These are phyloP conservation scores for Arthrobotrys sinensis DNA, from an alignment of 2,329 filamentous ascomycete species.

Conservation along the genomic window DNA sequence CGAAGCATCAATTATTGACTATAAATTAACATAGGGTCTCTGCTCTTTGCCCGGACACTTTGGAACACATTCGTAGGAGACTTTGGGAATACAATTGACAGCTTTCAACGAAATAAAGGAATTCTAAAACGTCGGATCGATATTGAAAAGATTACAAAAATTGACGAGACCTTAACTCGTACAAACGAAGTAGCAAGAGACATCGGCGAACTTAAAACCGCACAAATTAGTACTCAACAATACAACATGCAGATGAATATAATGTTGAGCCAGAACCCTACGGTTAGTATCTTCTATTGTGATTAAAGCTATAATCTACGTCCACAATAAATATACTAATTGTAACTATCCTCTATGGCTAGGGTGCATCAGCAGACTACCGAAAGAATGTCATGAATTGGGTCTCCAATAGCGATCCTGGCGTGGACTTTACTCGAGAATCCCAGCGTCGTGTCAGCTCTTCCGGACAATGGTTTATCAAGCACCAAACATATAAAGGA, in stretches of 20 bases:
- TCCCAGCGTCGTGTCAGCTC: slow-evolving; percentile 9
- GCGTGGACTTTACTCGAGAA: slow-evolving; percentile 19
- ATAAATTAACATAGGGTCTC: slow-evolving; percentile 10
- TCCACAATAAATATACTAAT: not conserved
- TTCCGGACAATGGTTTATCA: slow-evolving; percentile 37
- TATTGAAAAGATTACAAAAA: not conserved
- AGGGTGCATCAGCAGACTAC: not conserved
- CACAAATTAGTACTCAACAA: not conserved
- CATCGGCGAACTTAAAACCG: not conserved
- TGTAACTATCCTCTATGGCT: no score
- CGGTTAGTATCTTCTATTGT: not conserved
- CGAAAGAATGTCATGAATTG: slow-evolving; percentile 38
- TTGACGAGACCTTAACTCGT: no score
- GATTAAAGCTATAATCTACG: not conserved
- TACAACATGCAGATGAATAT: slow-evolving; percentile 3
- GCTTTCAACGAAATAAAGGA: slow-evolving; percentile 27
- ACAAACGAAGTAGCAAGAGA: not conserved
- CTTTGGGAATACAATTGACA: slow-evolving; percentile 30
- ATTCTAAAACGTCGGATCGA: slow-evolving; percentile 9
- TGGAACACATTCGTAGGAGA: slow-evolving; percentile 44
- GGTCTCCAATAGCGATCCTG: slow-evolving; percentile 30
- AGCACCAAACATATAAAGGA: slow-evolving; percentile 2
- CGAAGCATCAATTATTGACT: not conserved
- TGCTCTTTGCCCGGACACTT: slow-evolving; percentile 22
- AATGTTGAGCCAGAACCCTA: not conserved